Percentiles rank a stretch among this genome's conserved stretches.
phyloP scores from a whole-genome alignment of 2,329 filamentous ascomycete genomes.

The Chalaropsis ovoidea region DNA sequence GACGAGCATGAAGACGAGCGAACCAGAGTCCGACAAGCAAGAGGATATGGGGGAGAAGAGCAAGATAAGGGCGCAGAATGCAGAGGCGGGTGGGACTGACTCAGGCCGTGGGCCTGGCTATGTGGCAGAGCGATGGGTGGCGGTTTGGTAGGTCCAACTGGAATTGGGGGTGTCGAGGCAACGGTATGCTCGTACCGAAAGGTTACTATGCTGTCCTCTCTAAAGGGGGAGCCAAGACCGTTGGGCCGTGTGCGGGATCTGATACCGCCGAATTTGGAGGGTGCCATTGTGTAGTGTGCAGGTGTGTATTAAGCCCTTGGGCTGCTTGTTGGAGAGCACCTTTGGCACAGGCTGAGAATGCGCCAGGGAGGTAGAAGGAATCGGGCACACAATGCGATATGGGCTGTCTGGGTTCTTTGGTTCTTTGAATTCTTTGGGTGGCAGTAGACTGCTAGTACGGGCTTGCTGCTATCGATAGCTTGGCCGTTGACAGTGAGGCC shows the following conservation, averaged over 20 bases:
- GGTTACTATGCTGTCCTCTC: constrained; percentile 43
- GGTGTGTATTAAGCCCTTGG: neutral
- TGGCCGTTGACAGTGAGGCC: neutral
- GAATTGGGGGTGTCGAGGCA: constrained; percentile 48
- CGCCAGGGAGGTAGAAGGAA: constrained; percentile 29
- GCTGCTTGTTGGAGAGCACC: neutral
- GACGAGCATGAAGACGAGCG: neutral
- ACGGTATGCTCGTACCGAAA: constrained; percentile 53
- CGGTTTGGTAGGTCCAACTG: constrained; percentile 29
- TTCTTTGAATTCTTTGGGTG: neutral
- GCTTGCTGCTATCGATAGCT: neutral
- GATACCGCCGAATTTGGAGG: constrained; percentile 35
- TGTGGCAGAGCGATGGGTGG: constrained; percentile 23
- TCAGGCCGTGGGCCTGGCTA: constrained; percentile 6
- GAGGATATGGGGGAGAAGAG: neutral
- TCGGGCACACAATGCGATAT: constrained; percentile 12
- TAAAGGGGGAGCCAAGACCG: constrained; percentile 36
- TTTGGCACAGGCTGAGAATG: constrained; percentile 10
- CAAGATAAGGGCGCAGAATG: constrained; percentile 8
- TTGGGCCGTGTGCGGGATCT: constrained; percentile 32
- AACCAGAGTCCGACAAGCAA: neutral
- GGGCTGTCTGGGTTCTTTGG: constrained; percentile 4
- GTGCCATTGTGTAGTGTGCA: constrained; percentile 5
- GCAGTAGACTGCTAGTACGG: neutral
- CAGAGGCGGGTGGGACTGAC: neutral